phyloP scores from a whole-genome alignment of 345 rosid species.

The Eucalyptus guilfoylei region DNA sequence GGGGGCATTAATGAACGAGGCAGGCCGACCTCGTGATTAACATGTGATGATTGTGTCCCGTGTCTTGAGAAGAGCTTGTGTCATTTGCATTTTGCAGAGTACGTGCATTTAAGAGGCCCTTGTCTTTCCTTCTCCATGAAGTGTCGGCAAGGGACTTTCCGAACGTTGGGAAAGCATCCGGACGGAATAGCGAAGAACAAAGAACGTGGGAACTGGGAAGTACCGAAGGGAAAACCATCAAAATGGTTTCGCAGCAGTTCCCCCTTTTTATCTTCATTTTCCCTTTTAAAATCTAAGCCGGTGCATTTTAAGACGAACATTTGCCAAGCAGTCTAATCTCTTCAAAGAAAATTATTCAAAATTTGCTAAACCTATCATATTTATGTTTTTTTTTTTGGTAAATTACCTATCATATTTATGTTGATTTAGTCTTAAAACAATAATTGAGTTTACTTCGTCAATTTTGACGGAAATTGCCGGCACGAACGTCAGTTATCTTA shows the following conservation, averaged over 20 bases:
- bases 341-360: rapidly evolving
- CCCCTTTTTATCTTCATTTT: neutral
- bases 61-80: neutral
- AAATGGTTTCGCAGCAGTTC: neutral
- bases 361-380: neutral
- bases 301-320: neutral
- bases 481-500: rapidly evolving
- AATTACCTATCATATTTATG: neutral
- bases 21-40: neutral
- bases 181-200: neutral
- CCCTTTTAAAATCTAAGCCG: neutral
- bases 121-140: neutral
- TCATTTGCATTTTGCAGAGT: neutral
- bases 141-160: neutral
- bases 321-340: neutral
- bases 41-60: neutral
- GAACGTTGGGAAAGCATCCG: neutral
- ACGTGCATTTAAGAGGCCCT: neutral
- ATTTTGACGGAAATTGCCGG: rapidly evolving
- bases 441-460: neutral
- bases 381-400: too few species aligned
- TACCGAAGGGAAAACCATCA: neutral
- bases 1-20: neutral
- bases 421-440: too few species aligned
- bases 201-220: neutral